Evolutionary conservation across 2,329 filamentous ascomycete species (phyloP).

Genomic region (Escovopsis sp.): DNA sequence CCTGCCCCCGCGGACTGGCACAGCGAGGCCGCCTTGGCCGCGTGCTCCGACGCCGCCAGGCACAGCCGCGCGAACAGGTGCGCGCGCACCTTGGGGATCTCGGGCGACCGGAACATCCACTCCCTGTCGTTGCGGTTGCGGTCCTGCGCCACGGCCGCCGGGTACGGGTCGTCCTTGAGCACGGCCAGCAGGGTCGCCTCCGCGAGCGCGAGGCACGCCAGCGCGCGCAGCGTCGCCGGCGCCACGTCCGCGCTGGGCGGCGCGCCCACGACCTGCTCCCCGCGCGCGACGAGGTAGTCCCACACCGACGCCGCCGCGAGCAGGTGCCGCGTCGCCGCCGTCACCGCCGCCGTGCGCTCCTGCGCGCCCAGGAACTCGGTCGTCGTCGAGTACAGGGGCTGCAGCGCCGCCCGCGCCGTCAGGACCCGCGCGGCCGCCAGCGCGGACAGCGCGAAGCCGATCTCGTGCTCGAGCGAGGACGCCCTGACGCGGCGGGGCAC

Average conservation of each 20-base stretch:
- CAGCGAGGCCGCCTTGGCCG: conserved; percentile 50
- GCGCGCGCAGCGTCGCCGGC: conserved; percentile 36
- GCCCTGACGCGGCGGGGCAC: conserved; percentile 52
- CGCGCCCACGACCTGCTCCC: conserved; percentile 26
- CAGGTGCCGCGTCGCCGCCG: conserved; percentile 61
- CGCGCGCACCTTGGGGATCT: conserved; percentile 77
- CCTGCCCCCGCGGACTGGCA: conserved; percentile 20
- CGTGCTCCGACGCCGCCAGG: conserved; percentile 77
- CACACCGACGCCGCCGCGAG: conserved; percentile 69
- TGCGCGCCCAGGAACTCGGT: conserved; percentile 46
- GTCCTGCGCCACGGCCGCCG: conserved; percentile 64
- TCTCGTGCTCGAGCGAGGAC: conserved; percentile 64
- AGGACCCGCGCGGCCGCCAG: conserved; percentile 61
- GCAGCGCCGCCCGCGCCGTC: conserved; percentile 56
- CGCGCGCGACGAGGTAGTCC: conserved; percentile 48
- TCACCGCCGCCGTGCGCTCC: conserved; percentile 54
- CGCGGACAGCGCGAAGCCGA: conserved; percentile 64
- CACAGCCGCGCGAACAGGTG: conserved; percentile 80
- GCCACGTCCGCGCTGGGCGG: conserved; percentile 39
- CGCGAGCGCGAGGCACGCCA: conserved; percentile 57
- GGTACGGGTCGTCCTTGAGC: conserved; percentile 88
- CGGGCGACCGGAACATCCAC: conserved; percentile 90
- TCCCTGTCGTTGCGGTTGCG: conserved; percentile 74
- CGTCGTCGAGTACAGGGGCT: conserved; percentile 55
- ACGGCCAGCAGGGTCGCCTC: conserved; percentile 86